A percentile compares a stretch with the other conserved stretches of the same genome.
Conservation (phyloP, 2,329 filamentous ascomycete species). For the Fusarium armeniacum region DNA sequence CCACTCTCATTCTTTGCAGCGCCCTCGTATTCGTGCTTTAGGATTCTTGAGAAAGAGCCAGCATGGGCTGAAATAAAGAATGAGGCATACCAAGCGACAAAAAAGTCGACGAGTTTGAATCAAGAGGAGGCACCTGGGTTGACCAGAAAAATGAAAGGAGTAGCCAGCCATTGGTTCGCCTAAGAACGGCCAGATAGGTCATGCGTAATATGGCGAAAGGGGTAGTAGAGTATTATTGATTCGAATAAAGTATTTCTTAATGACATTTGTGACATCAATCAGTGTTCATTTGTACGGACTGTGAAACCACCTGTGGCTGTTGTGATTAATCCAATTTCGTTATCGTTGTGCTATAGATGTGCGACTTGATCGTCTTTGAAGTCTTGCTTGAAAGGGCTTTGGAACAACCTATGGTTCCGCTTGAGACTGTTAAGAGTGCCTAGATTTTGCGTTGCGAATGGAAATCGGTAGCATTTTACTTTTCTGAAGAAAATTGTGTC, state of each 20-base stretch:
- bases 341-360: not conserved
- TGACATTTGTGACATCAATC: not conserved
- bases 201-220: slow-evolving; percentile 4
- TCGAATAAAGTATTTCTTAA: not conserved
- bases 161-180: slow-evolving; percentile 20
- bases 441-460: too few species aligned
- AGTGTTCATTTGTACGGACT: not conserved
- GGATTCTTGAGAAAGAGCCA: slow-evolving; percentile 2
- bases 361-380: not conserved
- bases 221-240: slow-evolving; percentile 13
- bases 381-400: not conserved
- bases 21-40: slow-evolving; percentile 20
- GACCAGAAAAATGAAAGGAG: slow-evolving; percentile 18
- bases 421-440: not conserved
- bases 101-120: slow-evolving; percentile 10
- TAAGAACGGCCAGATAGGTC: slow-evolving; percentile 11
- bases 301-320: not conserved
- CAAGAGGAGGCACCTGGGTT: slow-evolving; percentile 24
- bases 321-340: not conserved
- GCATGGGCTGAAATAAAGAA: slow-evolving; percentile 2
- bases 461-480: too few species aligned
- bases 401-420: not conserved
- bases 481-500: not conserved
- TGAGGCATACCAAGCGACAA: slow-evolving; percentile 8
- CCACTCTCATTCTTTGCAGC: slow-evolving; percentile 14